Evolutionary conservation across 1,284 basidiomycete species (phyloP).

Genomic region (Mycosarcoma maydis): DNA sequence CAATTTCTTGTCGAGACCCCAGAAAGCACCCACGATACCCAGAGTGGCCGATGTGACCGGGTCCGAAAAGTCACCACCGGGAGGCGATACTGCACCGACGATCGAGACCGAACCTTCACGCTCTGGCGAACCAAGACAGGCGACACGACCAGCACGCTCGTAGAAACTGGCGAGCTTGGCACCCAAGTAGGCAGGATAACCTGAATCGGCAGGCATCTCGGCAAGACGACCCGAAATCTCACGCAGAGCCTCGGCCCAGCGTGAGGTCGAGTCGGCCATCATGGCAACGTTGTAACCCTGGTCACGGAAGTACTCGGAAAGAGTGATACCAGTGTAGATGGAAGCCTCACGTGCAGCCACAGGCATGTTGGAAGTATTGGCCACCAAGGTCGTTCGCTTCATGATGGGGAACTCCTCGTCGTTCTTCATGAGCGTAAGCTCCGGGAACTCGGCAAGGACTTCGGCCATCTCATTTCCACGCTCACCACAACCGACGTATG

Average conservation of each 20-base stretch:
- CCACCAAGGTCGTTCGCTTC: conserved; percentile 98
- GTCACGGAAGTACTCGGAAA: conserved; percentile 99
- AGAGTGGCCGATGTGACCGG: conserved; percentile 97
- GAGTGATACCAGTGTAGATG: conserved; percentile 99
- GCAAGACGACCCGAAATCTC: conserved; percentile 99
- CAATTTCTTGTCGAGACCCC: conserved; percentile 81
- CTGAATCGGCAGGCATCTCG: conserved; percentile 98
- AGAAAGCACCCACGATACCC: conserved; percentile 97
- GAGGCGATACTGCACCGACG: conserved; percentile 97
- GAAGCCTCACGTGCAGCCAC: conserved; percentile 99
- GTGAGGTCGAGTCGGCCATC: conserved; percentile 99
- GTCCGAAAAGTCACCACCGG: conserved; percentile 99
- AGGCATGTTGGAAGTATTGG: conserved; percentile 99
- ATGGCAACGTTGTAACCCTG: conserved; percentile 97
- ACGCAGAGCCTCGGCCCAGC: conserved; percentile 98
- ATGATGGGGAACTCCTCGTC: conserved; percentile 97
- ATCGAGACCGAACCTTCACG: conserved; percentile 95
- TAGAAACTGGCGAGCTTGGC: conserved; percentile 98
- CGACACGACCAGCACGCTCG: conserved; percentile 97
- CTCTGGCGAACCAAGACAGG: conserved; percentile 87
- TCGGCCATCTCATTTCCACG: conserved; percentile 88
- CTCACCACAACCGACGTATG: conserved; percentile 86
- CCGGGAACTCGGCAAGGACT: conserved; percentile 94
- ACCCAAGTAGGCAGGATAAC: conserved; percentile 93
- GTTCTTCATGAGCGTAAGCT: conserved; percentile 88